A percentile compares a stretch with the other conserved stretches of the same genome.
These are phyloP conservation scores for Lagenidium giganteum DNA, from an alignment of 352 stramenopile species.

Conservation along the genomic window DNA sequence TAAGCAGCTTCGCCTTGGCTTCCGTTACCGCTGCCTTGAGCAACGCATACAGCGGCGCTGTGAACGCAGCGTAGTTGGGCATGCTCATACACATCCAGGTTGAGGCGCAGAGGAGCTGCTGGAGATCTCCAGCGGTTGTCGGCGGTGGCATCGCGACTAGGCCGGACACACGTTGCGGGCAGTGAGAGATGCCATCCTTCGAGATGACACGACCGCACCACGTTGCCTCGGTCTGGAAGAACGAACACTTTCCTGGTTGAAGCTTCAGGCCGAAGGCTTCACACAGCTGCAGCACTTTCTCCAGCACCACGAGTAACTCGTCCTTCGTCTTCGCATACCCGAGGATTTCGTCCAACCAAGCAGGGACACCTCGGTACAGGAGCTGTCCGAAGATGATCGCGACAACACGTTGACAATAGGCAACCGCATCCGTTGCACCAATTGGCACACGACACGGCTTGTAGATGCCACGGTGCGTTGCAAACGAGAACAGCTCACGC, in stretches of 20 bases:
- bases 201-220: slow-evolving; percentile 19
- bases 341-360: slow-evolving; percentile 26
- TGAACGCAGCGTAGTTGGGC: slow-evolving; percentile 9
- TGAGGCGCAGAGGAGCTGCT: slow-evolving; percentile 15
- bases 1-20: slow-evolving; percentile 5
- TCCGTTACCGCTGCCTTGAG: slow-evolving; percentile 8
- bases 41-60: slow-evolving; percentile 2
- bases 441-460: slow-evolving; percentile 13
- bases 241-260: slow-evolving; percentile 18
- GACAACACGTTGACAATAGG: slow-evolving; percentile 7
- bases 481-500: slow-evolving; percentile 9
- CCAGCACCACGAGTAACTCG: slow-evolving; percentile 9
- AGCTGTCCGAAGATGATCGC: slow-evolving; percentile 13
- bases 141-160: slow-evolving; percentile 14
- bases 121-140: slow-evolving; percentile 10
- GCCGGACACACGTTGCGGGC: slow-evolving; percentile 10
- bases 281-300: no score
- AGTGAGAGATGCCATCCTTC: slow-evolving; percentile 7
- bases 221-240: slow-evolving; percentile 8
- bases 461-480: slow-evolving; percentile 6
- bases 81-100: slow-evolving; percentile 27
- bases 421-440: slow-evolving; percentile 8
- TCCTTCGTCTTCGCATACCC: slow-evolving; percentile 11
- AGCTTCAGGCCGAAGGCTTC: no score
- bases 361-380: slow-evolving; percentile 12